These are phyloP conservation scores for Leptographium procerum DNA, from an alignment of 2,329 filamentous ascomycete species.

Conservation along the genomic window DNA sequence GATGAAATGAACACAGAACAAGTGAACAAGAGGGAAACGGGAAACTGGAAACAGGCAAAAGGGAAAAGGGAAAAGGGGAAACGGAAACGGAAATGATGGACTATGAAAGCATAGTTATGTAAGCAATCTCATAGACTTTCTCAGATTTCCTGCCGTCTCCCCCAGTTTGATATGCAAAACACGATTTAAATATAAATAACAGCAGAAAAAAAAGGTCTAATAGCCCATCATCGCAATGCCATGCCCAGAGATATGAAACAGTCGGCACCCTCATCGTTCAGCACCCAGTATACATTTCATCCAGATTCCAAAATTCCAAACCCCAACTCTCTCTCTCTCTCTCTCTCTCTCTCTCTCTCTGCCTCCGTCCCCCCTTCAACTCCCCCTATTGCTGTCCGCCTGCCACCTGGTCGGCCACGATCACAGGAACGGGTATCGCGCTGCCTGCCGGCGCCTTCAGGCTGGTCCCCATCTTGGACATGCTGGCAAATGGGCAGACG, in stretches of 20 bases:
- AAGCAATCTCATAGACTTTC: too few relatives aligned
- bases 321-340: too few relatives aligned
- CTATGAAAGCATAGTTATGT: background rate
- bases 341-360: background rate
- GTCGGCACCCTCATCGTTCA: too few relatives aligned
- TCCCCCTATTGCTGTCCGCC: background rate
- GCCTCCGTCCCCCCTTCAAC: too few relatives aligned
- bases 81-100: background rate
- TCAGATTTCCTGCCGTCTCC: too few relatives aligned
- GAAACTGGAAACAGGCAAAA: background rate
- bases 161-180: too few relatives aligned
- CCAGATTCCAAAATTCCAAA: too few relatives aligned
- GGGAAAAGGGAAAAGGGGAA: background rate
- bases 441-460: slow-evolving; percentile 9
- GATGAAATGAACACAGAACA: too few relatives aligned
- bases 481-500: slow-evolving; percentile 18
- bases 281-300: too few relatives aligned
- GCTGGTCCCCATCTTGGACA: slow-evolving; percentile 10
- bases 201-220: too few relatives aligned
- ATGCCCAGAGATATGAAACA: background rate
- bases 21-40: too few relatives aligned
- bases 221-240: background rate
- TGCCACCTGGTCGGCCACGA: background rate
- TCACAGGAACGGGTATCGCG: background rate
- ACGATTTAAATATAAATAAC: too few relatives aligned